Evolutionary conservation across 2,329 filamentous ascomycete species (phyloP), one percentile per base, ranked within the genome.

Genomic region (Claviceps fusiformis): DNA sequence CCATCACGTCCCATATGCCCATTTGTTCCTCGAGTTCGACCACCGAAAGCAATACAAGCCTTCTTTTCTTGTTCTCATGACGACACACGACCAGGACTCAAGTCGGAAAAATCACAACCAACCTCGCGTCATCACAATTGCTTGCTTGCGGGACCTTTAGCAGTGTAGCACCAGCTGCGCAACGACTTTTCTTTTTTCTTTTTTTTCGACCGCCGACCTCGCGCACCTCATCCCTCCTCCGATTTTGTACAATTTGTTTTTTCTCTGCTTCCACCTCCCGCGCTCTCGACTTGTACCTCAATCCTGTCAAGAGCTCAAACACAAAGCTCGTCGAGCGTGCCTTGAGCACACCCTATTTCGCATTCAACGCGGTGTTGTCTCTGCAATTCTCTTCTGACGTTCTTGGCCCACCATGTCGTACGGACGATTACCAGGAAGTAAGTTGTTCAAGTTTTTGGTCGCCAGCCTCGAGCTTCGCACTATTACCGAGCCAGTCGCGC

Each of bases 371-470:
- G 44, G 27, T 24, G 24, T 13, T 13, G 29, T 46, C 44, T 15
- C 44, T 15, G 24, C 15, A 29, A n/a, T n/a, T 46, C 44, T 15
- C 24, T 7, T 15, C 24, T 46, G 11, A 29, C 19, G 3, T 37
- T 11, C 37, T n/a, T 50, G 45, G 53, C 17, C 37, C 41, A 55
- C 27, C n/a, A 55, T 55, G 54, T 47, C 54, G 39, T 55, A 51
- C 41, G 47, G 48, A 37, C 50, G 48, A 39, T 11, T 55, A 41
- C 48, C 54, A 31, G 41, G 7, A 46, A 17, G 54, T 51, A 41
- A 51, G 54, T 52, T 13, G 13, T 46, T 9, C 50, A 17, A 24
- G n/a, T n/a, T 19, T 37, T 10, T 45, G 43, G 13, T 46, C 24
- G 13, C 10, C 51, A 29, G 15, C 11, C 27, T 27, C 13, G 35